Base-by-base conservation (phyloP, 176 grass and related monocot genomes). In the Triticum dicoccoides region DNA sequence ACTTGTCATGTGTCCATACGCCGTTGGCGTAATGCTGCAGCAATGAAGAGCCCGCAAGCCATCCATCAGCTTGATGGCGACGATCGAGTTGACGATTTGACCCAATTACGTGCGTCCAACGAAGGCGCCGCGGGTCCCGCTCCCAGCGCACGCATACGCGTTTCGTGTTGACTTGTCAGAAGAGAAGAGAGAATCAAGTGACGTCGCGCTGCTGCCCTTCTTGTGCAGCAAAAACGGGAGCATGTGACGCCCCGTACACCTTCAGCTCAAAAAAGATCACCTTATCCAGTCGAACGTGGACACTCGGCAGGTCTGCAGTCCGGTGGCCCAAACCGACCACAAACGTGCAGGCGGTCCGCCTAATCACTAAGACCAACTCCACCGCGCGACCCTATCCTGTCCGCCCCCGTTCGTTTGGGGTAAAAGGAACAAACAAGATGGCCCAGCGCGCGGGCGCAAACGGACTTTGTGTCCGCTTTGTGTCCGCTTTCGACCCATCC, bases 41-140 rank as follows among this genome's bases (percentile, higher is more conserved):
- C 59, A 76, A 65, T 65, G 25, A 27, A 70, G 83, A 90, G 30
- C 23, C 24, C 56, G 54, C 73, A 86, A 86, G 88, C 38, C 17
- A 38, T 61, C 66, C 17, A 21, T 69, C 68, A 65, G 29, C 25
- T 52, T 11, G 33, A 17, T 44, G 54, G n/a, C 39, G 44, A 39
- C 7, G 5, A 4, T 65, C 9, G 3, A 4, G 65, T 73, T 86
- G 79, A 86, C 34, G 20, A 65, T 34, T 72, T 42, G 54, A 51
- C 18, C 80, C 80, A 65, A 73, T 79, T 18, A 73, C 38, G 39
- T 73, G 11, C 21, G 39, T 25, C n/a, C 21, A 45, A 73, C 2
- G 70, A 73, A 44, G 39, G 39, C 11, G 1, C 10, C 7, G 9
- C 35, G 41, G 72, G 24, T 18, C 51, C 54, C 54, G 8, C 54